Evolutionary conservation across 2,329 filamentous ascomycete species (phyloP).

Genomic region (Balansia obtecta): DNA sequence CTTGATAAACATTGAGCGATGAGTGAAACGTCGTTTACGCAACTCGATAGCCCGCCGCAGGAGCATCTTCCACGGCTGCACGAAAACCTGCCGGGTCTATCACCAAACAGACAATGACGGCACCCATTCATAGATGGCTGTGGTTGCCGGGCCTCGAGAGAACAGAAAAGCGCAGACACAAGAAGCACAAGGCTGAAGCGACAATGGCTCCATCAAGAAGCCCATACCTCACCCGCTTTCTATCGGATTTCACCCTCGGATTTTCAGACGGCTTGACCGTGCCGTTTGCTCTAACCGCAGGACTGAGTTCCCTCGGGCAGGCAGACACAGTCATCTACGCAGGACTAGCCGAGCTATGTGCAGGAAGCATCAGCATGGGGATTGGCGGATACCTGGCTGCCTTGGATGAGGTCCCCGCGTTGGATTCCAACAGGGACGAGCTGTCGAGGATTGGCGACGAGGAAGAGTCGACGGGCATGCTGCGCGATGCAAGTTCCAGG

Average conservation of each 20-base stretch:
- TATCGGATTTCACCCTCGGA: conserved; percentile 58
- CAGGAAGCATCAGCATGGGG: conserved; percentile 62
- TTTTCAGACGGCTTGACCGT: conserved; percentile 65
- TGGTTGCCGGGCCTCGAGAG: too few relatives aligned
- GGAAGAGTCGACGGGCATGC: conserved; percentile 15
- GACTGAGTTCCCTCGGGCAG: conserved; percentile 47
- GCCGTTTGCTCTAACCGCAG: conserved; percentile 62
- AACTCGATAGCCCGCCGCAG: too few relatives aligned
- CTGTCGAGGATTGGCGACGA: conserved; percentile 5
- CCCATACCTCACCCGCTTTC: conserved; percentile 26
- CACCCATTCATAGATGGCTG: too few relatives aligned
- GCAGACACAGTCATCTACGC: conserved; percentile 53
- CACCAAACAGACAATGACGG: too few relatives aligned
- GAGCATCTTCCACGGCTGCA: too few relatives aligned
- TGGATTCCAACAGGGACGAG: not conserved
- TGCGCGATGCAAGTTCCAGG: conserved; percentile 8
- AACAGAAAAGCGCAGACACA: not conserved
- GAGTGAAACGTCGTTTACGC: too few relatives aligned
- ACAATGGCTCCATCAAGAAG: conserved; percentile 7
- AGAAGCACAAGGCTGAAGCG: not conserved
- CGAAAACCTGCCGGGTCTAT: too few relatives aligned
- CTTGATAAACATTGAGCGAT: too few relatives aligned
- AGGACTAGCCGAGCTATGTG: conserved; percentile 57
- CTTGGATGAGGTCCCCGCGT: conserved; percentile 20
- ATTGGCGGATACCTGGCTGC: conserved; percentile 58